A percentile compares a stretch with the other conserved stretches of the same genome.
These are phyloP conservation scores for Rubia tinctorum DNA, from an alignment of 305 asterid species.

Conservation along the genomic window DNA sequence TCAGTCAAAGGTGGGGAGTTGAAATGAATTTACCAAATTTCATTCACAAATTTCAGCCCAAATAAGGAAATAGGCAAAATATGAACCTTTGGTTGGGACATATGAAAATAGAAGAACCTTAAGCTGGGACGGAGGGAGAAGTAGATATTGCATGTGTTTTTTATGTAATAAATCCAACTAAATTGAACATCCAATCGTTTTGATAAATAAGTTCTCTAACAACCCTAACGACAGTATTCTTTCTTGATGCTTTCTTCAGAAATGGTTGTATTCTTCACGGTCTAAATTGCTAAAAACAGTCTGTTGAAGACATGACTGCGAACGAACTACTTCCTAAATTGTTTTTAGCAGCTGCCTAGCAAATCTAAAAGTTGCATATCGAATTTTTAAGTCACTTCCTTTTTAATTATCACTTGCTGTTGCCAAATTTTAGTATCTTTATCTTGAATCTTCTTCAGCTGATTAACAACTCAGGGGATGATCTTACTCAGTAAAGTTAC, in stretches of 20 bases:
- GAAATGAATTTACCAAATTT: too few species aligned
- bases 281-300: neutral
- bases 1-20: too few species aligned
- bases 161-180: too few species aligned
- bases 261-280: neutral
- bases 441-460: neutral
- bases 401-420: neutral
- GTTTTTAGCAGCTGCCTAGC: neutral
- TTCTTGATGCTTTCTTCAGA: neutral
- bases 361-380: neutral
- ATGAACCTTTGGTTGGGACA: too few species aligned
- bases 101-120: too few species aligned
- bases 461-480: neutral
- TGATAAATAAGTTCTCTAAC: neutral
- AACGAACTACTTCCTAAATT: too few species aligned
- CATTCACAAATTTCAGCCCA: too few species aligned
- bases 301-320: neutral
- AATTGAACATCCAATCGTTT: neutral
- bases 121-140: too few species aligned
- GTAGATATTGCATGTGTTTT: neutral
- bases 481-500: neutral
- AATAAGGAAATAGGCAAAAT: too few species aligned
- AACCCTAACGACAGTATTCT: neutral
- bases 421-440: neutral
- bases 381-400: neutral